Conservation (phyloP, 1,284 basidiomycete genomes). For the Apiotrichum porosum region DNA sequence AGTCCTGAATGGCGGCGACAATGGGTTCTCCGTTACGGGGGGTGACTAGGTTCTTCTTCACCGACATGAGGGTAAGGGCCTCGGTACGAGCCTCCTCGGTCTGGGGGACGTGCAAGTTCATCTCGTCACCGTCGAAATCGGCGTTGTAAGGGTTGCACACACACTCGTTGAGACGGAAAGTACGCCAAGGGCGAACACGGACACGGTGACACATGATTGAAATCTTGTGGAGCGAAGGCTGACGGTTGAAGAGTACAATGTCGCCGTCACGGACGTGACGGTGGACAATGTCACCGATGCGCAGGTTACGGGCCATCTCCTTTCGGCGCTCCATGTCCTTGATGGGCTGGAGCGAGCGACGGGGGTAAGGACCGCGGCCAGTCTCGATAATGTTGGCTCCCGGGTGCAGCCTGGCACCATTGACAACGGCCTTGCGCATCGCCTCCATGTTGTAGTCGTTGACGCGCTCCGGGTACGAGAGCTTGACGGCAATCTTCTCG, state of each 20-base stretch:
- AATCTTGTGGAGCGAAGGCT: slow-evolving; percentile 95
- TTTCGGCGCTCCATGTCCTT: slow-evolving; percentile 36
- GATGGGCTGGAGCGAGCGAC: slow-evolving; percentile 24
- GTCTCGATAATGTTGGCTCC: slow-evolving; percentile 90
- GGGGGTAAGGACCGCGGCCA: slow-evolving; percentile 19
- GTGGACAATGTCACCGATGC: slow-evolving; percentile 47
- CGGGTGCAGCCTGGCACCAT: slow-evolving; percentile 88
- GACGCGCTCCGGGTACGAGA: slow-evolving; percentile 96
- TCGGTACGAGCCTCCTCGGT: slow-evolving; percentile 98
- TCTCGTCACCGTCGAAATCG: slow-evolving; percentile 99
- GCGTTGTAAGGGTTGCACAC: slow-evolving; percentile 99
- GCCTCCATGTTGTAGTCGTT: slow-evolving; percentile 83
- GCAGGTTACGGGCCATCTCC: slow-evolving; percentile 38
- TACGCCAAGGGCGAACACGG: slow-evolving; percentile 87
- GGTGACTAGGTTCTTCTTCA: slow-evolving; percentile 96
- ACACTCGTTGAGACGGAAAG: slow-evolving; percentile 97
- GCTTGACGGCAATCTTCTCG: slow-evolving; percentile 87
- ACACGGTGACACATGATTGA: slow-evolving; percentile 99
- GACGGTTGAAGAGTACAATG: slow-evolving; percentile 96
- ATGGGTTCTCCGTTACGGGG: slow-evolving; percentile 97
- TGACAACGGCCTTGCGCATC: slow-evolving; percentile 73
- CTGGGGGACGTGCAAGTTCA: slow-evolving; percentile 99
- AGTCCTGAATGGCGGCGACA: slow-evolving; percentile 96
- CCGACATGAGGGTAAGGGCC: slow-evolving; percentile 94
- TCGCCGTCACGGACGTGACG: slow-evolving; percentile 90